phyloP scores from a whole-genome alignment of 371 early-diverging fungal species.

The Scutellospora calospora region DNA sequence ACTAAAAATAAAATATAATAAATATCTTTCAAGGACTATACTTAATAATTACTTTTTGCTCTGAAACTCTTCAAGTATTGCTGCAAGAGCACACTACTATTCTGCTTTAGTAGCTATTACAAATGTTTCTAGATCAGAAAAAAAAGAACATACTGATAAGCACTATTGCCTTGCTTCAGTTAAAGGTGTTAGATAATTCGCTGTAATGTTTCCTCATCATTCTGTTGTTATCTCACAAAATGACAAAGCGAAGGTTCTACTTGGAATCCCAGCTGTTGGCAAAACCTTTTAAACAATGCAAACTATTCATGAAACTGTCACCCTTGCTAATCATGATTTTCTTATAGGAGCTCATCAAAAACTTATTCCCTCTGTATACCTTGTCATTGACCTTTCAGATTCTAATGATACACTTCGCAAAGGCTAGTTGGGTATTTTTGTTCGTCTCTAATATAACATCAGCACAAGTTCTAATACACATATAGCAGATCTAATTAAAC shows the following conservation, averaged over 20 bases:
- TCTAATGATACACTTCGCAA: background rate
- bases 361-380: background rate
- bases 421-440: background rate
- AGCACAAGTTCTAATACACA: background rate
- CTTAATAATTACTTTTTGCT: no score
- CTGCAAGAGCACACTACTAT: no score
- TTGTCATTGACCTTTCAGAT: background rate
- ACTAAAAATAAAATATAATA: no score
- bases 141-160: background rate
- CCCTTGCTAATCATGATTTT: background rate
- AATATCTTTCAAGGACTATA: no score
- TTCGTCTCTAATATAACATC: background rate
- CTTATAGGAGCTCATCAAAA: no score
- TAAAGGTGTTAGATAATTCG: background rate
- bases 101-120: background rate
- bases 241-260: no score
- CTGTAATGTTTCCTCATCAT: background rate
- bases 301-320: background rate
- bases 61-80: background rate
- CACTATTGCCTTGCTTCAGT: background rate
- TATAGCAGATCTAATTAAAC: background rate
- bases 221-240: no score
- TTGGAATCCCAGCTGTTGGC: no score
- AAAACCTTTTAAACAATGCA: background rate
- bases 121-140: background rate